Conservation (phyloP, 306 rosid species). For the Casuarina equisetifolia region DNA sequence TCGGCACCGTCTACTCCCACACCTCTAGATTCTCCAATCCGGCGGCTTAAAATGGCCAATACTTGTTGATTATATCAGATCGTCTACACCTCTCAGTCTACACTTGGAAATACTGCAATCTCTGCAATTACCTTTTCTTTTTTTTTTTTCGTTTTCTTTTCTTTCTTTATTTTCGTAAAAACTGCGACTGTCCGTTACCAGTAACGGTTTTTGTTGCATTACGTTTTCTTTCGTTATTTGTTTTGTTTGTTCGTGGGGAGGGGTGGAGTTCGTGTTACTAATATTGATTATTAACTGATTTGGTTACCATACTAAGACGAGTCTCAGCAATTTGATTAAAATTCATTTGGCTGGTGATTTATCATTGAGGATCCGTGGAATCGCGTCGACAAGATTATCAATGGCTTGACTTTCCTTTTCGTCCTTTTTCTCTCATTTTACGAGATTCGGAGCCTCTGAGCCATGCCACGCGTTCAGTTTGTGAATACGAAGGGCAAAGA, state of each 20-base stretch:
- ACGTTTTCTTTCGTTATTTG: constrained; percentile 28
- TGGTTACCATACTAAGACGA: not conserved
- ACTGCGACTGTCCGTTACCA: constrained; percentile 58
- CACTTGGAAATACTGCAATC: constrained; percentile 5
- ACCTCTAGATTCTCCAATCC: constrained; percentile 61
- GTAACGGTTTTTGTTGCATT: constrained; percentile 63
- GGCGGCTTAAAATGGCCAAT: constrained; percentile 72
- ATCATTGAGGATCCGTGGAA: not conserved
- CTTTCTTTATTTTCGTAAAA: constrained; percentile 11
- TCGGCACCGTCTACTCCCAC: constrained; percentile 49
- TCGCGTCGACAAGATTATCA: not conserved
- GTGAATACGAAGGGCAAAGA: not conserved
- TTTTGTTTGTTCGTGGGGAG: constrained; percentile 43
- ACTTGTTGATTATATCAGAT: constrained; percentile 27
- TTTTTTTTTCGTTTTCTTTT: constrained; percentile 3
- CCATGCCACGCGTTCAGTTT: not conserved
- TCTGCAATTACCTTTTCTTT: constrained; percentile 8
- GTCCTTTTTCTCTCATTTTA: too few species aligned
- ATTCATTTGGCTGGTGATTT: not conserved
- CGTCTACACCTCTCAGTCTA: not conserved
- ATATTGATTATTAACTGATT: constrained; percentile 30
- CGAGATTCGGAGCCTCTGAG: too few species aligned
- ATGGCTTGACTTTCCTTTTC: not conserved
- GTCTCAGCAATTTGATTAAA: not conserved
- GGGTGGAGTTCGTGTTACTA: constrained; percentile 13